Base-by-base conservation (phyloP, 305 asterid species). In the Fraxinus xanthoxyloides region DNA sequence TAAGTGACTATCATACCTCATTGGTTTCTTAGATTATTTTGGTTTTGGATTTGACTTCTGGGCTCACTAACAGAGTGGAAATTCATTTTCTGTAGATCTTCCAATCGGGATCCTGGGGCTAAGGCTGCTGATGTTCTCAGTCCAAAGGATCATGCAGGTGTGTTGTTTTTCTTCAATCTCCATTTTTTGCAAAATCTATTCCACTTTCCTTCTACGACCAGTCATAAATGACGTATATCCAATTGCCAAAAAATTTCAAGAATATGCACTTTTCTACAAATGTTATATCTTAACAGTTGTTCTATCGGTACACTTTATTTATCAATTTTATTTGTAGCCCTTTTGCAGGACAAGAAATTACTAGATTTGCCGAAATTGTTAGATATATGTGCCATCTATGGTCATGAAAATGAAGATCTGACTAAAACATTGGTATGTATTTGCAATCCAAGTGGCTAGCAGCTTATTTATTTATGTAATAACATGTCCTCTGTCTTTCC, bases 341-440 rank as follows among this genome's bases (percentile, higher is more conserved):
- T 94, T 90, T 90, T 96, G 97, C 99, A 96, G 98, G 94, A 92
- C 75, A 93, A 91, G 87, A 91, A 90, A 88, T 85, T 94, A 85
- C 98, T 96, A 74, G 93, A 94, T 86, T 89, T 96, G 89, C 98
- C 98, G 7, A 96, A 92, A 85, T 84, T 96, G 85, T 83, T 96
- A 75, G 99, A 94, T 87, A 88, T 96, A 79, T 94, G 97, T 88
- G 95, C 98, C 46, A 88, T 96, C 87, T 96, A 90, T 76, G 93
- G 91, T 80, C 94, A 92, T 79, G 99, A 93, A 77, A 96, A 96
- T 88, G 99, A 94, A 89, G 98, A 94, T 85, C 86, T 94, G 89
- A 89, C 98, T 38, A 90, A 88, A 85, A 82, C 77, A 85, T 82
- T 96, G 93, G 99, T 93, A 87, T 80, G 91, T 78, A 75, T 56